Evolutionary conservation across 306 rosid genomes (phyloP), one percentile per base, ranked within the genome.

Genomic region (Citrullus mucosospermus): DNA sequence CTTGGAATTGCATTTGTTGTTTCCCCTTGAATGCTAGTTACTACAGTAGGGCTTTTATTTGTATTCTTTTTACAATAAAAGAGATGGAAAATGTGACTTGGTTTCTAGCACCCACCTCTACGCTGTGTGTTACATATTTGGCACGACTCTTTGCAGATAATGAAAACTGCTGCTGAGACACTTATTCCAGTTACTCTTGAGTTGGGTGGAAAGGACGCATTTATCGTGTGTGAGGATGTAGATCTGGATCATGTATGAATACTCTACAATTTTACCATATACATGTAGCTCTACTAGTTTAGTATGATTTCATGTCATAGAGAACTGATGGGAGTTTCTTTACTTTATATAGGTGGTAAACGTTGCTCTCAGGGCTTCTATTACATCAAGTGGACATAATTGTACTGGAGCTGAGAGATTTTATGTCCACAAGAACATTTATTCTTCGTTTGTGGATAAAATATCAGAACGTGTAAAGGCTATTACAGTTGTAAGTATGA

Each of bases 191-290:
- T 96, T 78, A 96, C 99, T 3, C 91, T 96, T 53, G 99, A 96
- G 91, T 93, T 96, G 84, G 99, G 99, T 62, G 99, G 99, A 81
- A 96, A 96, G 92, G 98, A 92, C 87, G 90, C 97, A 81, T 96
- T 96, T 87, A 90, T 96, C 77, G 96, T 96, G 66, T 96, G 98
- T 58, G 96, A 96, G 34, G 98, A 96, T 80, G 96, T 80, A 75
- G 97, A 96, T 88, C 89, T 91, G 89, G 92, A 96, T 61, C 92
- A 80, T 61, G 99, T 92, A 91, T 79, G 92, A 43, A 69, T 75
- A n/a, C 79, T 80, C 81, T 75, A 62, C 9, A 18, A 28, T 51
- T 50, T 30, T 50, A 48, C 8, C 28, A 82, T 73, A 17, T 53
- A 17, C 44, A 17, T 32, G 10, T 74, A 53, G 41, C 78, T 53